Evolutionary conservation across 108 stramenopile genomes (phyloP), one percentile per base, ranked within the genome.

Genomic region (Fistulifera pelliculosa): DNA sequence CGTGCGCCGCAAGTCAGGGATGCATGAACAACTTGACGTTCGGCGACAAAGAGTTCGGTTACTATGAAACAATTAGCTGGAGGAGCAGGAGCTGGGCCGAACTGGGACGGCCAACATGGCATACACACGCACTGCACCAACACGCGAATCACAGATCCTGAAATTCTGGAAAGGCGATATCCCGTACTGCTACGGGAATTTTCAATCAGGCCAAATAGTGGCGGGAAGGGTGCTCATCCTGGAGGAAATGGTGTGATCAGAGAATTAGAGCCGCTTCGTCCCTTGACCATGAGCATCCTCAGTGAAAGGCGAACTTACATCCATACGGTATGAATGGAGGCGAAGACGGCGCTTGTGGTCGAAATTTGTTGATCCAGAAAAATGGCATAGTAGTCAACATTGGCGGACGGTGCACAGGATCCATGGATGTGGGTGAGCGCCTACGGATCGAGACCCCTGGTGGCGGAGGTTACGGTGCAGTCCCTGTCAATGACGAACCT

Each of bases 1-100:
- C 95, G 26, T 94, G 94, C 69, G 96, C 98, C 5, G 98, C 97
- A 6, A 94, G 91, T 64, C 98, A 99, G 70, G 98, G 98, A 0
- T 99, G 98, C 68, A 99, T 99, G 98, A 98, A 98, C 68, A 99
- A 99, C 64, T 77, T 98, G 22, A 98, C 98, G 2, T 98, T 99
- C 68, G 98, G 98, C 0, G 89, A 99, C 71, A 73, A 90, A 1
- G 60, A 79, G 16, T 94, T 99, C 69, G 98, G 98, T 23, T 98
- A 98, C 60, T 98, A 98, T 58, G 97, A 99, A 68, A 99, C 99
- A 10, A 98, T 99, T 72, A n/a, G 96, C 96, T 10, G 99, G 99
- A 11, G 99, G 99, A 17, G 88, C 94, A 28, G 99, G 97, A 7
- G 96, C 97, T 17, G 99, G 97, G 2, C 97, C 96, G 26, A 87